Evolutionary conservation across 208 protist genomes (phyloP).

Genomic region (Novymonas esmeraldas): DNA sequence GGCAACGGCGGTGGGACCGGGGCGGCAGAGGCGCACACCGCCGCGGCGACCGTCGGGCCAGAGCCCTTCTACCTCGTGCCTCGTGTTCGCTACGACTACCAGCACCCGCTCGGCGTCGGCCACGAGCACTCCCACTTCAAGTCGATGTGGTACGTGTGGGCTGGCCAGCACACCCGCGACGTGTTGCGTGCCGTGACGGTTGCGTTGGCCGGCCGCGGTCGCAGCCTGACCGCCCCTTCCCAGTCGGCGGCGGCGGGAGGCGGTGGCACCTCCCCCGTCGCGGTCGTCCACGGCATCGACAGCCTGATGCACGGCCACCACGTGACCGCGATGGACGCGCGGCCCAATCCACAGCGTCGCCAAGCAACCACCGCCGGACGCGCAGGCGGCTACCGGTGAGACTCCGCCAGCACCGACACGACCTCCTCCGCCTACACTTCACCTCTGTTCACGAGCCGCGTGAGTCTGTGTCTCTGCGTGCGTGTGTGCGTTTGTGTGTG

Average conservation of each 20-base stretch:
- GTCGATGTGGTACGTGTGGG: slow-evolving; percentile 81
- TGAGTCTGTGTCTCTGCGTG: too few relatives aligned
- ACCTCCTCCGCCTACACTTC: too few relatives aligned
- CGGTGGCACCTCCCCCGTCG: not conserved
- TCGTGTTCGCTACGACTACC: slow-evolving; percentile 59
- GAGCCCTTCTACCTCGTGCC: slow-evolving; percentile 75
- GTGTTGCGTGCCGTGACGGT: slow-evolving; percentile 51
- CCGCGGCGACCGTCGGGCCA: slow-evolving; percentile 12
- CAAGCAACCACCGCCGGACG: too few relatives aligned
- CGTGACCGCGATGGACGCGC: slow-evolving; percentile 32
- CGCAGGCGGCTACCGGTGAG: too few relatives aligned
- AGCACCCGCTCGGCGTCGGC: slow-evolving; percentile 57
- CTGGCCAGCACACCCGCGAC: slow-evolving; percentile 49
- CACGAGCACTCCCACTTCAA: slow-evolving; percentile 77
- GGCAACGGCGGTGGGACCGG: not conserved
- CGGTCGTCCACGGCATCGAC: slow-evolving; percentile 57
- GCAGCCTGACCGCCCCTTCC: not conserved
- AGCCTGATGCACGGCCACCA: slow-evolving; percentile 41
- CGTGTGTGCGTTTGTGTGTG: too few relatives aligned
- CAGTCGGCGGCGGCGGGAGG: not conserved
- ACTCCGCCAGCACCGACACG: too few relatives aligned
- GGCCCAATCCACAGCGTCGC: slow-evolving; percentile 37
- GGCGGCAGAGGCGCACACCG: not conserved
- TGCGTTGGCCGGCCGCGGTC: slow-evolving; percentile 15
- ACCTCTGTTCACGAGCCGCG: too few relatives aligned